phyloP scores from a whole-genome alignment of 352 stramenopile species.

The Phytophthora boehmeriae region DNA sequence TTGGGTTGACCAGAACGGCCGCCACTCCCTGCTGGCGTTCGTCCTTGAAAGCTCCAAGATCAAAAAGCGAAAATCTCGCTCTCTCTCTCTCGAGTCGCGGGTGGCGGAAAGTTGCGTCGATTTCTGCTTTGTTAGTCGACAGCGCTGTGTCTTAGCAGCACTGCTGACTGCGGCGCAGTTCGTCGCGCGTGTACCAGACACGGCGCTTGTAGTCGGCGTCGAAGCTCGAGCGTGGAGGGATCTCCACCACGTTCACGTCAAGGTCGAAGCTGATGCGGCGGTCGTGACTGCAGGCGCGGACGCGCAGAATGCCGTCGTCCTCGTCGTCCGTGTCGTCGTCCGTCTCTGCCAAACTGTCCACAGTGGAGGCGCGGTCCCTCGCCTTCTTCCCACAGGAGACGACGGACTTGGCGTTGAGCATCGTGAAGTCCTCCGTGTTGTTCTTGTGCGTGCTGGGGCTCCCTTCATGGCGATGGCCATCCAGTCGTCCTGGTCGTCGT shows the following conservation, averaged over 20 bases:
- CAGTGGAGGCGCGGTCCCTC: conserved; percentile 57
- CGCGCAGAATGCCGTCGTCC: conserved; percentile 51
- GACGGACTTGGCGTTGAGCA: too few relatives aligned
- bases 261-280: conserved; percentile 82
- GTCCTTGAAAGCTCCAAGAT: too few relatives aligned
- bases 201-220: conserved; percentile 79
- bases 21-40: conserved; percentile 1
- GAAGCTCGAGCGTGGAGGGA: conserved; percentile 71
- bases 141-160: conserved; percentile 29
- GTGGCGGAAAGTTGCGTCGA: conserved; percentile 15
- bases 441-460: conserved; percentile 7
- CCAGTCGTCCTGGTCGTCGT: conserved; percentile 59
- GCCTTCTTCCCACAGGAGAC: conserved; percentile 19
- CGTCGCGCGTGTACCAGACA: conserved; percentile 79
- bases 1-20: conserved; percentile 21
- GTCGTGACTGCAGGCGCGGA: conserved; percentile 70
- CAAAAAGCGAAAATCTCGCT: too few relatives aligned
- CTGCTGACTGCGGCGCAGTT: conserved; percentile 58
- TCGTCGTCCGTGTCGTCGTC: conserved; percentile 73
- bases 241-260: conserved; percentile 75
- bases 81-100: conserved; percentile 1
- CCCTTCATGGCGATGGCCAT: conserved; percentile 48
- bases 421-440: background rate
- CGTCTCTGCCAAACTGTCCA: conserved; percentile 64
- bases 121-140: too few relatives aligned